Conservation (phyloP, 2,329 filamentous ascomycete genomes). For the Epicoccum sorghinum region DNA sequence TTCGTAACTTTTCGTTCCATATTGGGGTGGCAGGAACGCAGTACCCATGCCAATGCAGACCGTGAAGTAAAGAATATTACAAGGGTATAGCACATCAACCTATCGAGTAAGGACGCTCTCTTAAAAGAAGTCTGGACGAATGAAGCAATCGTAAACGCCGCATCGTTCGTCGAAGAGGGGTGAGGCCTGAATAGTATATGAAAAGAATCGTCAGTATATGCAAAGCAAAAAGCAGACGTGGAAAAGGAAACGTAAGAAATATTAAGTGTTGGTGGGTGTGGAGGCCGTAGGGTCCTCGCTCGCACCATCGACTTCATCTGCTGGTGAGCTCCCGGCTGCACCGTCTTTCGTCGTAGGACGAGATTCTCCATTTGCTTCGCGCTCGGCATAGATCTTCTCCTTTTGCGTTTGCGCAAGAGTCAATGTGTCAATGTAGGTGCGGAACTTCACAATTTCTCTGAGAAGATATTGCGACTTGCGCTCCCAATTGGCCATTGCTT, state of each 20-base stretch:
- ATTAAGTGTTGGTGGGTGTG: constrained; percentile 28
- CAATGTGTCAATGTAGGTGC: constrained; percentile 90
- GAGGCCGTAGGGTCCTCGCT: constrained; percentile 35
- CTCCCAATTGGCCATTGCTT: constrained; percentile 97
- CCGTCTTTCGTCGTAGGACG: constrained; percentile 18
- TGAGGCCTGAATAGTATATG: constrained; percentile 36
- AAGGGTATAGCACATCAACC: constrained; percentile 31
- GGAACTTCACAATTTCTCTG: constrained; percentile 94
- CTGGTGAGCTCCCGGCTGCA: constrained; percentile 11
- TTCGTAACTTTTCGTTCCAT: constrained; percentile 5
- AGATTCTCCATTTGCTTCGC: constrained; percentile 36
- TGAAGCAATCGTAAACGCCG: constrained; percentile 44
- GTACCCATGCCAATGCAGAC: constrained; percentile 1
- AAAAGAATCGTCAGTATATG: constrained; percentile 37
- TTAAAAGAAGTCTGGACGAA: constrained; percentile 37
- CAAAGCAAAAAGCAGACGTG: constrained; percentile 14
- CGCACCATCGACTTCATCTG: constrained; percentile 44
- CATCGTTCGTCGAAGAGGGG: constrained; percentile 45
- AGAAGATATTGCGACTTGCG: constrained; percentile 90
- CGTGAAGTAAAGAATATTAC: constrained; percentile 24
- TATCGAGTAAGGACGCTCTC: constrained; percentile 38
- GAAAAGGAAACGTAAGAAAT: constrained; percentile 11
- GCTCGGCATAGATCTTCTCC: constrained; percentile 68
- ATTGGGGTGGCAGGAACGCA: neutral
- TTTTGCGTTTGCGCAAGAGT: constrained; percentile 72